These are phyloP conservation scores for Gymnopus androsaceus DNA, from an alignment of 1,284 basidiomycete species.

Conservation along the genomic window DNA sequence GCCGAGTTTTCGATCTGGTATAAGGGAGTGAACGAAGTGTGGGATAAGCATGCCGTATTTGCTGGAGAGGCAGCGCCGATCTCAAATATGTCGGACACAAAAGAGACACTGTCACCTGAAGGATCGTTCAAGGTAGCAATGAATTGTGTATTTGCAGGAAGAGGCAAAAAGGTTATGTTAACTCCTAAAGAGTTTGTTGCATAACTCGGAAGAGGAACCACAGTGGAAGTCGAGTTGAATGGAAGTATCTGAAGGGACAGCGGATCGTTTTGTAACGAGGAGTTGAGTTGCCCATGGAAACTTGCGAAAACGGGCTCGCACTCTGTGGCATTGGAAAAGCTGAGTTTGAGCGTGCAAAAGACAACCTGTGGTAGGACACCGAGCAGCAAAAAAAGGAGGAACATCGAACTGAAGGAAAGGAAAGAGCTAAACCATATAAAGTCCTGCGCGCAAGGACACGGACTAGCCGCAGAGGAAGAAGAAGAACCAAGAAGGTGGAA, in stretches of 20 bases:
- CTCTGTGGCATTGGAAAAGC: conserved; percentile 52
- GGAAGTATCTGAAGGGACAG: conserved; percentile 56
- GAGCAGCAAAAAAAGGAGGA: conserved; percentile 38
- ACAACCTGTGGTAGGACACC: conserved; percentile 50
- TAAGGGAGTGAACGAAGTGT: conserved; percentile 21
- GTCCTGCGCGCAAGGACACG: conserved; percentile 24
- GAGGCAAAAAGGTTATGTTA: conserved; percentile 52
- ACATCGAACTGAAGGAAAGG: conserved; percentile 31
- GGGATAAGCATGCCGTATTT: conserved; percentile 45
- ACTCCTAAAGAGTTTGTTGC: conserved; percentile 42
- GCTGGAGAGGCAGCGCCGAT: conserved; percentile 38
- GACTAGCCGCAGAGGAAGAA: conserved; percentile 29
- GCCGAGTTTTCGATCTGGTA: conserved; percentile 28
- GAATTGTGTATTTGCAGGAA: conserved; percentile 49
- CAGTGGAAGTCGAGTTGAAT: conserved; percentile 49
- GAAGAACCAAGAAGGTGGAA: conserved; percentile 22
- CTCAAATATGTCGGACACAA: conserved; percentile 50
- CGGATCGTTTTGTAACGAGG: conserved; percentile 34
- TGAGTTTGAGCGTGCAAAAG: conserved; percentile 44
- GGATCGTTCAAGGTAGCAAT: conserved; percentile 57
- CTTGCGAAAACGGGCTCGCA: conserved; percentile 53
- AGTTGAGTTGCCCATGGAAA: conserved; percentile 39
- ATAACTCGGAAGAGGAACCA: conserved; percentile 47
- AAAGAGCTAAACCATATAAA: conserved; percentile 28
- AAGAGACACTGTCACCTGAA: conserved; percentile 38